phyloP scores from a whole-genome alignment of 1,284 basidiomycete species.

The Flammula alnicola region DNA sequence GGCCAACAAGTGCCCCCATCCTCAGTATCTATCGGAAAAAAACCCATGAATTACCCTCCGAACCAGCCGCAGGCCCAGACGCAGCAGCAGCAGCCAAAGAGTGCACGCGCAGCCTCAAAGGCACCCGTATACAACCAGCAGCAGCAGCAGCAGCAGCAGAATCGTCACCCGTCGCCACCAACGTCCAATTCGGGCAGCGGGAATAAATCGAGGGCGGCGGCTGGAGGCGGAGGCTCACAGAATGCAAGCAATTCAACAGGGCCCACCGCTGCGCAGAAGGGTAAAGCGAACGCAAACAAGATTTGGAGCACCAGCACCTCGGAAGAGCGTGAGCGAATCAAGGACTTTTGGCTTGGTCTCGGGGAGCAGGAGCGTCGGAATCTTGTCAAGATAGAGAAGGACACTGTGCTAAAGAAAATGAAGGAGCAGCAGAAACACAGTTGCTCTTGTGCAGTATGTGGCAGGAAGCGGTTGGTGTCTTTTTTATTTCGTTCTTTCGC shows the following conservation, averaged over 20 bases:
- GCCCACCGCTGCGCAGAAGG: conserved; percentile 32
- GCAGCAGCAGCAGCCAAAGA: conserved; percentile 42
- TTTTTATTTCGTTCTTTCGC: too few species aligned
- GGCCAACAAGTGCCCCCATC: conserved; percentile 42
- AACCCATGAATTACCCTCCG: conserved; percentile 49
- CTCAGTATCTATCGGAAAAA: conserved; percentile 52
- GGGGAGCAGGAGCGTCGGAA: conserved; percentile 87
- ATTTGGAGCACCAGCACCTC: conserved; percentile 90
- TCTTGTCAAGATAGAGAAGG: conserved; percentile 96
- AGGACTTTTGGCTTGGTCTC: conserved; percentile 95
- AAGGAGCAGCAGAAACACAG: conserved; percentile 98
- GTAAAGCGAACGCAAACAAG: conserved; percentile 59
- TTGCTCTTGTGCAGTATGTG: conserved; percentile 96
- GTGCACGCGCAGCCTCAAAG: conserved; percentile 71
- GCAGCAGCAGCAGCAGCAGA: conserved; percentile 38
- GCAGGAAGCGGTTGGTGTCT: conserved; percentile 92
- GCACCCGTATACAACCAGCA: conserved; percentile 57
- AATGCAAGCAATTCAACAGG: conserved; percentile 37
- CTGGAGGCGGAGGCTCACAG: conserved; percentile 46
- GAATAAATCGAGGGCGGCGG: conserved; percentile 34
- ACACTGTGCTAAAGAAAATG: conserved; percentile 97
- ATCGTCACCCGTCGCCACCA: conserved; percentile 72
- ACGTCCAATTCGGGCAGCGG: conserved; percentile 61
- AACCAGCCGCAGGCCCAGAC: conserved; percentile 26
- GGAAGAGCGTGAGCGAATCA: conserved; percentile 95